Conservation (phyloP, 2,329 filamentous ascomycete species). For the Pseudogymnoascus sp. region DNA sequence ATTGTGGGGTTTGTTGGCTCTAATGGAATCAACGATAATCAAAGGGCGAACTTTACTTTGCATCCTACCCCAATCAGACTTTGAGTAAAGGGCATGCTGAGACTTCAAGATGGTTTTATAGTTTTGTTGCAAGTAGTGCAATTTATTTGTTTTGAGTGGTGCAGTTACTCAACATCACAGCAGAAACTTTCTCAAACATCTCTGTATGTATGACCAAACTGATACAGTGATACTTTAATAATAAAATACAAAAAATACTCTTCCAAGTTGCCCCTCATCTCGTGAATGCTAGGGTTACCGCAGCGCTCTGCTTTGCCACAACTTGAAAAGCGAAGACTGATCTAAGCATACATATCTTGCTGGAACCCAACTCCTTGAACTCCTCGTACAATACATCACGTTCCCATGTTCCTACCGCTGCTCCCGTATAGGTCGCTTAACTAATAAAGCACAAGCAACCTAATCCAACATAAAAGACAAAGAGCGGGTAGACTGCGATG, state of each 20-base stretch:
- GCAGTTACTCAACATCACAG: background rate
- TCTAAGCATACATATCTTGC: conserved; percentile 5
- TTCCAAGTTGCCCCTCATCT: background rate
- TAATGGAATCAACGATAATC: background rate
- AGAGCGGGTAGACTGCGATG: conserved; percentile 87
- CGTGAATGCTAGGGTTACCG: background rate
- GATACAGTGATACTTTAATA: background rate
- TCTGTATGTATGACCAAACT: background rate
- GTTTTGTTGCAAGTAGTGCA: background rate
- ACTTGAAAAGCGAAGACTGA: background rate
- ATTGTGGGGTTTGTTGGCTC: background rate
- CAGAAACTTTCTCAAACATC: background rate
- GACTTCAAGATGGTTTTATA: background rate
- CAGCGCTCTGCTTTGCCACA: background rate
- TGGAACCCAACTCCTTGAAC: conserved; percentile 2
- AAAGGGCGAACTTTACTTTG: background rate
- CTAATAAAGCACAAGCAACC: conserved; percentile 97
- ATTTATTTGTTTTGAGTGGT: background rate
- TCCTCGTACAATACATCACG: conserved; percentile 1
- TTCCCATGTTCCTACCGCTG: background rate
- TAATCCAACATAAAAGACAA: conserved; percentile 89
- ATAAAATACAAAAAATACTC: background rate
- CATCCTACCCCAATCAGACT: background rate
- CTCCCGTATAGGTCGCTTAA: conserved; percentile 36
- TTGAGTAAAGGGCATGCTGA: background rate